Percentiles rank a stretch among this genome's conserved stretches.
Conservation (phyloP, 129 eudicot genomes). For the Escallonia herrerae region DNA sequence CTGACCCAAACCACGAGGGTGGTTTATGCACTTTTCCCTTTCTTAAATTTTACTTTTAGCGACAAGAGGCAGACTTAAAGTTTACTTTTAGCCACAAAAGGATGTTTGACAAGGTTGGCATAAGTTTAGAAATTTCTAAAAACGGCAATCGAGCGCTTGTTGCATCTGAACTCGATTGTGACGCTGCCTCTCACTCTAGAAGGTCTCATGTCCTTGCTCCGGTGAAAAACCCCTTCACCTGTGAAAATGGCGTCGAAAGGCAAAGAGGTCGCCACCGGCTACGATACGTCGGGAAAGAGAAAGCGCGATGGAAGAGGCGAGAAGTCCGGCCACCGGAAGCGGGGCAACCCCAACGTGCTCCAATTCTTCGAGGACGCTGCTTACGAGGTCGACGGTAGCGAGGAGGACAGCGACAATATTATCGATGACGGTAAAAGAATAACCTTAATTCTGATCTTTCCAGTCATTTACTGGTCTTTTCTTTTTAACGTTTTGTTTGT, state of each 20-base stretch:
- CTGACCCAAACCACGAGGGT: too few relatives aligned
- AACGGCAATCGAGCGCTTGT: too few relatives aligned
- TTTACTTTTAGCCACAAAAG: too few relatives aligned
- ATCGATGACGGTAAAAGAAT: conserved; percentile 16
- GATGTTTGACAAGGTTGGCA: too few relatives aligned
- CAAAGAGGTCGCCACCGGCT: conserved; percentile 27
- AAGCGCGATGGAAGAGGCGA: conserved; percentile 38
- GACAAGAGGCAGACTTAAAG: too few relatives aligned
- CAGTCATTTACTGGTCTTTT: background rate
- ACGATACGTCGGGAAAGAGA: conserved; percentile 32
- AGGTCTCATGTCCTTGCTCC: too few relatives aligned
- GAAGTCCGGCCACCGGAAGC: conserved; percentile 45
- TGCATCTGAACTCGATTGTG: too few relatives aligned
- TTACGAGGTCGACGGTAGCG: conserved; percentile 32
- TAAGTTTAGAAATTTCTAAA: too few relatives aligned
- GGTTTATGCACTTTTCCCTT: too few relatives aligned
- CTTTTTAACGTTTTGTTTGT: background rate
- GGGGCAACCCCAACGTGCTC: conserved; percentile 45
- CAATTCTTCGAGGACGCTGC: conserved; percentile 85
- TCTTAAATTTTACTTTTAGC: too few relatives aligned
- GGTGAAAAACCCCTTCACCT: background rate
- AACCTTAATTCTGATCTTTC: background rate
- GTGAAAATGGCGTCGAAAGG: conserved; percentile 37
- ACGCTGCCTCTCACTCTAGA: too few relatives aligned
- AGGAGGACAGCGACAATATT: conserved; percentile 35